phyloP scores from a whole-genome alignment of 2,329 filamentous ascomycete species.

The Penicillium polonicum region DNA sequence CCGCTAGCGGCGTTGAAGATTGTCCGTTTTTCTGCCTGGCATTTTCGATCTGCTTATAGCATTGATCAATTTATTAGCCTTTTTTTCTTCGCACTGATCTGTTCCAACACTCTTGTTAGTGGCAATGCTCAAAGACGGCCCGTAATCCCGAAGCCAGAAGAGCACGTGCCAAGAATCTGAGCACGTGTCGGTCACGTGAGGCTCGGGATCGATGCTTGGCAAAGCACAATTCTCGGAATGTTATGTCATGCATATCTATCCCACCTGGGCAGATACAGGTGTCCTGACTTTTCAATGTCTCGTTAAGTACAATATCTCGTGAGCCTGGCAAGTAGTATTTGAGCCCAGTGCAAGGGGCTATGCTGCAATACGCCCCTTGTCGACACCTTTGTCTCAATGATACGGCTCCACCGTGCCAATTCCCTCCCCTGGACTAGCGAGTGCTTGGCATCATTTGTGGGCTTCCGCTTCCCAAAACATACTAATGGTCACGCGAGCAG shows the following conservation, averaged over 20 bases:
- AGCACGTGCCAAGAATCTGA: constrained; percentile 10
- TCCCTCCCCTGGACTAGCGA: not conserved
- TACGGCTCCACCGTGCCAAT: not conserved
- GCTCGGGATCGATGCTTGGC: constrained; percentile 6
- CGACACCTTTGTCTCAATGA: not conserved
- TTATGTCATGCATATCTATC: not conserved
- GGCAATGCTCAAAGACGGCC: not conserved
- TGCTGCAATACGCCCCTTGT: not conserved
- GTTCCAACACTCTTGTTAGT: not conserved
- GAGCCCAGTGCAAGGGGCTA: not conserved
- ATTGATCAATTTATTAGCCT: not conserved
- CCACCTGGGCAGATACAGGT: not conserved
- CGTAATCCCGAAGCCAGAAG: too few species aligned
- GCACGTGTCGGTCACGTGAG: not conserved
- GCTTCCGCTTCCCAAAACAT: not conserved
- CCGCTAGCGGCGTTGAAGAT: too few species aligned
- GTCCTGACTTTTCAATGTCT: not conserved
- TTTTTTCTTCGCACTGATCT: not conserved
- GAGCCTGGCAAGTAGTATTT: not conserved
- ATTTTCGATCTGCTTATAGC: too few species aligned
- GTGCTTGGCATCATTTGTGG: not conserved
- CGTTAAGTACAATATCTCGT: constrained; percentile 2
- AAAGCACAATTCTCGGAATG: constrained; percentile 1
- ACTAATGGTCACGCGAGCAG: not conserved
- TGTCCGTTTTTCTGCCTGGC: too few species aligned